Evolutionary conservation across 306 rosid species (phyloP), one percentile per base, ranked within the genome.

Genomic region (Nissolia schottii): DNA sequence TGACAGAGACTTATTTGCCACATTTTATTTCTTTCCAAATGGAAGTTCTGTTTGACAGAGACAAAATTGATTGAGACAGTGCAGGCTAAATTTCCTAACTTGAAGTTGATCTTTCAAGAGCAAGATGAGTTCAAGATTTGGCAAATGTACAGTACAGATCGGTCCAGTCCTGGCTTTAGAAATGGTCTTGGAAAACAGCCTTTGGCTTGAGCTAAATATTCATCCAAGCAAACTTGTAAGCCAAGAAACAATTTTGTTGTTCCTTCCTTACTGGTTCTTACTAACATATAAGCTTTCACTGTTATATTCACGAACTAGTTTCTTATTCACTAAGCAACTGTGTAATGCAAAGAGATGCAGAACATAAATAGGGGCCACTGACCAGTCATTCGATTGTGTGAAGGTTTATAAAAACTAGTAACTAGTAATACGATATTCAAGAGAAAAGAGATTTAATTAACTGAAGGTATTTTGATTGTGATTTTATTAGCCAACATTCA

Each of bases 191-290:
- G 74, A 31, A 43, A 55, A 16, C 38, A 56, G 50, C 80, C 62
- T 59, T 68, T 67, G 60, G 70, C n/a, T 6, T 23, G 53, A 67
- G 18, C 18, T 46, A 68, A 77, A 48, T 37, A 49, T 23, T 6
- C 15, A 37, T 18, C 3, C 14, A 48, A 1, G 6, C 28, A 49
- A 50, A 59, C 50, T 35, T 35, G 6, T 16, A 25, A 63, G 45
- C 56, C 64, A 38, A 19, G 32, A 40, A 32, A 23, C 18, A 45
- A 38, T 22, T 75, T 56, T 22, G n/a, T 31, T 29, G 41, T 28
- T 66, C 55, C 19, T 74, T 63, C 18, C 8, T 63, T 19, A 66
- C 58, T 18, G 15, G 31, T 12, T 74, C 24, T 11, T 28, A 32
- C 54, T 48, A 27, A 31, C 29, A 43, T 8, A 32, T 25, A 46